Evolutionary conservation across 2,329 filamentous ascomycete species (phyloP), one percentile per base, ranked within the genome.

Genomic region (Venturia effusa): DNA sequence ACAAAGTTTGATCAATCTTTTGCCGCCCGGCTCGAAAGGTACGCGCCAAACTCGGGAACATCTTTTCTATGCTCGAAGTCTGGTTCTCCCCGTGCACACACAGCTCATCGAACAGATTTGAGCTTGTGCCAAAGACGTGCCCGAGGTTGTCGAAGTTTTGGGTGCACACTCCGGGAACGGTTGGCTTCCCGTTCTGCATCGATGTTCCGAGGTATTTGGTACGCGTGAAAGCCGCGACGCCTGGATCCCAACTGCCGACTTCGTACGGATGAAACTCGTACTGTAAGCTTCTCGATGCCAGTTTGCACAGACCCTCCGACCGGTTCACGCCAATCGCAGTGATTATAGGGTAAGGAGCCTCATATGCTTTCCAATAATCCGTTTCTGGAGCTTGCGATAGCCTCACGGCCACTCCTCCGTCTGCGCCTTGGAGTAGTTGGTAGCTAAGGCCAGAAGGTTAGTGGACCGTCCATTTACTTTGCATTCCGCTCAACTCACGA

Each of bases 201-300:
- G 80, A 77, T 60, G 84, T 84, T 34, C 84, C 86, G 30, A 87
- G 78, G 70, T 85, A 88, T 64, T 78, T 72, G 1, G 83, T 83
- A 4, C 80, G 81, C 11, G 78, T 83, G 70, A 88, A 89, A 43
- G 84, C 85, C 57, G 75, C 78, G 7, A 85, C 78, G 11, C 81
- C 83, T 0, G 76, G 74, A 70, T 89, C 86, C 75, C 81, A 88
- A 22, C 80, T 81, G 66, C 87, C 87, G 66, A 88, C 83, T 71
- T 89, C 86, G 73, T 80, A 88, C 1, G 87, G 84, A 66, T 78
- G 81, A 72, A 88, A 84, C 68, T 89, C 87, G 68, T 82, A 88
- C 32, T 84, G 79, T 57, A 84, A 85, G 15, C 82, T 81, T 72
- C 87, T 86, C n/a, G 66, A 32, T 1, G 64, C 67, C 6, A 74